A percentile compares a stretch with the other conserved stretches of the same genome.
phyloP scores from a whole-genome alignment of 208 protist species.

The Crithidia bombi region DNA sequence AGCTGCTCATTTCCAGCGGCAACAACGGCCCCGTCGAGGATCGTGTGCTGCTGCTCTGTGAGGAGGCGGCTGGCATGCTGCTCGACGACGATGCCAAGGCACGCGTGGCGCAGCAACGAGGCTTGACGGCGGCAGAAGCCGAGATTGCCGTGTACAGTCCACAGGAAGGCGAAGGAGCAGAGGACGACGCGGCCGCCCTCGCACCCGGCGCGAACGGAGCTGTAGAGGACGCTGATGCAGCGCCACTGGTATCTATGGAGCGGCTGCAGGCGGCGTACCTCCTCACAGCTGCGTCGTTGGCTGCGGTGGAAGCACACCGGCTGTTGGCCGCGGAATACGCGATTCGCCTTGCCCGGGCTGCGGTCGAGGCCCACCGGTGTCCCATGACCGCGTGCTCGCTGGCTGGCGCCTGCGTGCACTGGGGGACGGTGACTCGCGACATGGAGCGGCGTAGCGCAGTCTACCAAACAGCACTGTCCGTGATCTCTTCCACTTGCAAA shows the following conservation, averaged over 20 bases:
- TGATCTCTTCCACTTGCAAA: conserved; percentile 23
- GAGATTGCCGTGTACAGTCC: conserved; percentile 10
- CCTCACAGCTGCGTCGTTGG: conserved; percentile 49
- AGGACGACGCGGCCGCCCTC: neutral
- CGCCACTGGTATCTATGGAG: conserved; percentile 15
- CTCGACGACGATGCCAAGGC: conserved; percentile 51
- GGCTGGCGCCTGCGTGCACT: conserved; percentile 45
- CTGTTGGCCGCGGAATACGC: conserved; percentile 33
- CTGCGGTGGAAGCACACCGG: conserved; percentile 36
- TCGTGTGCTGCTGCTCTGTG: conserved; percentile 50
- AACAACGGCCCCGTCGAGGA: conserved; percentile 22
- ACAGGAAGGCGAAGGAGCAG: conserved; percentile 3
- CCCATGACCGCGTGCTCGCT: conserved; percentile 48
- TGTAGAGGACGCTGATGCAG: neutral
- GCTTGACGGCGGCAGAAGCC: conserved; percentile 17
- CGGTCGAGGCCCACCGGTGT: conserved; percentile 41
- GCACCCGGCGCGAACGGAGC: conserved; percentile 8
- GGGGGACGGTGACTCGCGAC: conserved; percentile 23
- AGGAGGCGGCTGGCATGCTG: conserved; percentile 51
- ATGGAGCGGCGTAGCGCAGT: conserved; percentile 21
- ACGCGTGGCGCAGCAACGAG: conserved; percentile 1
- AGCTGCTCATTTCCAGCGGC: conserved; percentile 37
- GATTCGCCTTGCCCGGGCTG: conserved; percentile 49
- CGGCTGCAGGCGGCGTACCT: conserved; percentile 62
- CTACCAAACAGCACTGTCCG: conserved; percentile 18